Percentiles rank a stretch among this genome's conserved stretches.
phyloP scores from a whole-genome alignment of 768 basidiomycete genomes.

The Atractiella rhizophila region DNA sequence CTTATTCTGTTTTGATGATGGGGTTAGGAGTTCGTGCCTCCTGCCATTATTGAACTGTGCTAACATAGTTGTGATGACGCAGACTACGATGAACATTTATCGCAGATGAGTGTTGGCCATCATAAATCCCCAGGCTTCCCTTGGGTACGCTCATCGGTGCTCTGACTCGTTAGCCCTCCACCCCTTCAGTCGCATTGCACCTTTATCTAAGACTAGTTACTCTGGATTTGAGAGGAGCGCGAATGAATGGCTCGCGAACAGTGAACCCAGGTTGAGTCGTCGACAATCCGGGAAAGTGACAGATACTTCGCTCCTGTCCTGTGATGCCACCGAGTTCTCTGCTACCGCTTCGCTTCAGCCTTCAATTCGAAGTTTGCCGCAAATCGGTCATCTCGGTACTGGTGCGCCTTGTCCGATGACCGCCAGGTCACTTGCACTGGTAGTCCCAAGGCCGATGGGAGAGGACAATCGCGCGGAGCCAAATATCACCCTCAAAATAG shows the following conservation, averaged over 20 bases:
- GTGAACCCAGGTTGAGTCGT: background rate
- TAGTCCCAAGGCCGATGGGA: no score
- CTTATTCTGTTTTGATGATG: no score
- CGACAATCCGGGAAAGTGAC: background rate
- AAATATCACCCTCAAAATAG: no score
- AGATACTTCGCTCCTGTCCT: no score
- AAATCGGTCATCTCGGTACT: no score
- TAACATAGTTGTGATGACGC: constrained; percentile 1
- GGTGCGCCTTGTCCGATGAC: no score
- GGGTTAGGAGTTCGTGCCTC: constrained; percentile 20
- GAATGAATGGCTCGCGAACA: constrained; percentile 43
- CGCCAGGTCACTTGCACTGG: no score
- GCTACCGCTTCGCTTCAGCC: no score
- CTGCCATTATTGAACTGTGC: background rate
- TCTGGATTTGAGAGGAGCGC: constrained; percentile 5
- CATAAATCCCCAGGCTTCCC: constrained; percentile 42
- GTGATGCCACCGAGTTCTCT: no score
- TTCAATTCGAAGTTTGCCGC: no score
- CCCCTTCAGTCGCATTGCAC: constrained; percentile 79
- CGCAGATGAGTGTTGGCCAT: constrained; percentile 36
- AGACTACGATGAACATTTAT: constrained; percentile 50
- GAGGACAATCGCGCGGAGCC: no score
- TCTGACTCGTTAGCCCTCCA: constrained; percentile 34
- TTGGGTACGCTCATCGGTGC: constrained; percentile 12
- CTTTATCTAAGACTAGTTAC: constrained; percentile 48